Evolutionary conservation across 1,284 basidiomycete species (phyloP).

Genomic region (Ustilago crameri): DNA sequence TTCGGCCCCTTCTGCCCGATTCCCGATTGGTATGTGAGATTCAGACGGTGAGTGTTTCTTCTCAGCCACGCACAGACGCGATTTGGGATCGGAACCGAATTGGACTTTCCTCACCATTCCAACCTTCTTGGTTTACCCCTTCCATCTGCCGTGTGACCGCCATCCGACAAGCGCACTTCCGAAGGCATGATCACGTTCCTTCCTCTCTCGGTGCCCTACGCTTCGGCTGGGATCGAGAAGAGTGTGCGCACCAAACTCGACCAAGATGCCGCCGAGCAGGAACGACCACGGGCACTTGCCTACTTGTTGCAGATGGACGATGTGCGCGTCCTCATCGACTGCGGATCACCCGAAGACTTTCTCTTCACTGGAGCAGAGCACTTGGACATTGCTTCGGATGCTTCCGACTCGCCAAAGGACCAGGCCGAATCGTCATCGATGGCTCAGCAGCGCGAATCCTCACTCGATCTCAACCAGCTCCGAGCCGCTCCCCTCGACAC

Average conservation of each 20-base stretch:
- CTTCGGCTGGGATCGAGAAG: slow-evolving; percentile 15
- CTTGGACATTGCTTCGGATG: neutral
- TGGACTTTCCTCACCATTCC: neutral
- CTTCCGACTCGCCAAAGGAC: slow-evolving; percentile 2
- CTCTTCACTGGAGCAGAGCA: slow-evolving; percentile 30
- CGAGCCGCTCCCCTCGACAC: slow-evolving; percentile 43
- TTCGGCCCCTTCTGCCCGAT: slow-evolving; percentile 6
- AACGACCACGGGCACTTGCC: slow-evolving; percentile 60
- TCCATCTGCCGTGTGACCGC: no score
- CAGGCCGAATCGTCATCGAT: slow-evolving; percentile 39
- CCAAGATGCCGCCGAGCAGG: slow-evolving; percentile 30
- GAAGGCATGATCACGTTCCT: slow-evolving; percentile 56
- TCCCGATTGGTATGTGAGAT: no score
- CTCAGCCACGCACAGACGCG: slow-evolving; percentile 7
- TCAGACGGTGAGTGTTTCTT: slow-evolving; percentile 1
- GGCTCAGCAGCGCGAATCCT: slow-evolving; percentile 39
- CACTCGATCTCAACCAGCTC: slow-evolving; percentile 33
- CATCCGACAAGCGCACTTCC: neutral
- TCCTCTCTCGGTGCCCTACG: slow-evolving; percentile 58
- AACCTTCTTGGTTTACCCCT: no score
- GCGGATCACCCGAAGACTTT: slow-evolving; percentile 73
- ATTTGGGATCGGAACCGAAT: slow-evolving; percentile 10
- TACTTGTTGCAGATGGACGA: slow-evolving; percentile 96
- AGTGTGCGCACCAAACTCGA: slow-evolving; percentile 41
- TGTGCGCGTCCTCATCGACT: slow-evolving; percentile 90